Base-by-base conservation (phyloP, 768 basidiomycete species). In the Xerocomus potaroensis region DNA sequence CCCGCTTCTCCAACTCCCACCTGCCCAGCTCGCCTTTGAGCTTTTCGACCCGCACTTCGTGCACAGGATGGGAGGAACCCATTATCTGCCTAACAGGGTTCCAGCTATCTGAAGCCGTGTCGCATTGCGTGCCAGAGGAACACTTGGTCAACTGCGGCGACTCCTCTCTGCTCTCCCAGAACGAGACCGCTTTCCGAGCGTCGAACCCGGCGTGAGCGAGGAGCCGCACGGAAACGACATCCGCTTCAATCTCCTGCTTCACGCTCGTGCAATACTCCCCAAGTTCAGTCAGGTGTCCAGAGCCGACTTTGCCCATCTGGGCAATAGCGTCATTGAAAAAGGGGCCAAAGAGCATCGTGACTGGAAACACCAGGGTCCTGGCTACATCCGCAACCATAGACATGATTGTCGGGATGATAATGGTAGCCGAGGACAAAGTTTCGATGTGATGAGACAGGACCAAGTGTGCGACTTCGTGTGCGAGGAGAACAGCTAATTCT, bases 301-400 rank as follows among this genome's bases (percentile, higher is more conserved):
- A 81, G 3, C 88, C 84, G 1, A 87, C 76, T 61, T 83, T 84
- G 21, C 90, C 84, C 43, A 92, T 57, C 42, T 87, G 81, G 0
- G 84, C 90, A 21, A 98, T 77, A 3, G 91, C 93, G 57, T 99
- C 95, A 60, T 95, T 94, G 48, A 97, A 81, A 63, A 97, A 96
- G 1, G 95, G 95, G 0, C 95, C 94, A 46, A 97, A 82, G 8
- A 93, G 59, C 85, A 89, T 91, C 4, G 91, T 96, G 40, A 93
- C 59, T 0, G 93, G 93, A 66, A 93, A 97, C 12, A 93, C 67
- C 26, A 92, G 61, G 3, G 91, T 83, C 33, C 93, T 76, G 19
- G 86, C 59, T 18, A 92, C 57, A 62, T 97, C 93, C 16, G 87
- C 73, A 12, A 79, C 54, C 52, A 97, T 83, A 1, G 88, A 87